A percentile compares a stretch with the other conserved stretches of the same genome.
These are phyloP conservation scores for Tagetes erecta DNA, from an alignment of 129 eudicot genomes.

Conservation along the genomic window DNA sequence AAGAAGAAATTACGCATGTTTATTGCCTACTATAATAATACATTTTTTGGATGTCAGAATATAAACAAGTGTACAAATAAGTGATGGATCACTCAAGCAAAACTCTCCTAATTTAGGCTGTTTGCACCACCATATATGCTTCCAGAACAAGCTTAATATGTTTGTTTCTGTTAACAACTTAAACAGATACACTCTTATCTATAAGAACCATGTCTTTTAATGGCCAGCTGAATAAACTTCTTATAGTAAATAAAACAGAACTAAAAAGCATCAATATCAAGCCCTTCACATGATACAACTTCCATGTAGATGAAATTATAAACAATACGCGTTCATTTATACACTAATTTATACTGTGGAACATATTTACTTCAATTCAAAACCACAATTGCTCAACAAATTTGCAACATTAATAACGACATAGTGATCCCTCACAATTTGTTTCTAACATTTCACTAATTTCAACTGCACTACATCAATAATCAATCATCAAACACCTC, in stretches of 20 bases:
- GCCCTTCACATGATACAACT: background rate
- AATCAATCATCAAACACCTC: background rate
- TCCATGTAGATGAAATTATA: background rate
- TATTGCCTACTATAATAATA: background rate
- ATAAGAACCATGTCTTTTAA: background rate
- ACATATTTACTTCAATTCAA: background rate
- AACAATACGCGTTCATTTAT: background rate
- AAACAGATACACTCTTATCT: constrained; percentile 13
- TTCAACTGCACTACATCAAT: constrained; percentile 13
- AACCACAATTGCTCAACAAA: constrained; percentile 9
- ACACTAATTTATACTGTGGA: background rate
- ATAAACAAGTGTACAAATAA: constrained; percentile 6
- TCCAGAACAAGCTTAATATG: background rate
- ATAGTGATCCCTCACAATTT: background rate
- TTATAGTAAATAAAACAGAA: background rate
- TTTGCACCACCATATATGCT: constrained; percentile 12
- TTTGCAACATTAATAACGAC: background rate
- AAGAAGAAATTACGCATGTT: constrained; percentile 10
- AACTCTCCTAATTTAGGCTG: constrained; percentile 11
- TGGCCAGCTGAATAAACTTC: background rate
- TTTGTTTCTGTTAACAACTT: background rate
- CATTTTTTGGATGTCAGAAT: constrained; percentile 3
- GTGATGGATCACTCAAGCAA: constrained; percentile 4
- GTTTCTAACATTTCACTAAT: background rate
- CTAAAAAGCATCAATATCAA: background rate